Evolutionary conservation across 2,329 filamentous ascomycete genomes (phyloP).

Genomic region (Cytospora leucostoma): DNA sequence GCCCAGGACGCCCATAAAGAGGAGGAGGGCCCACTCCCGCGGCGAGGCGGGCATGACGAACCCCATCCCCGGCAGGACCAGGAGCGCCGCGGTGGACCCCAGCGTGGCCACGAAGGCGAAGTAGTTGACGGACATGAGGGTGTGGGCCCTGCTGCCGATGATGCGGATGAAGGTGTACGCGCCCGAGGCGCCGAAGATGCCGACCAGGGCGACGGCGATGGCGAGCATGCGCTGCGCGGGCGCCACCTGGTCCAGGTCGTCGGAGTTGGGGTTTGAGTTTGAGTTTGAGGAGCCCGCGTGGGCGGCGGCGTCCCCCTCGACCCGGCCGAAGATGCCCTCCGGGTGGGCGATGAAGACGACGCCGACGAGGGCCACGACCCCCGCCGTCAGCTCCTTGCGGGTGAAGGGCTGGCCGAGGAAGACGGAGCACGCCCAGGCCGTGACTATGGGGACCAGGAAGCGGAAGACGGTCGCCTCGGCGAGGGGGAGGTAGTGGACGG

Average conservation of each 20-base stretch:
- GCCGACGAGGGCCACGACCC: conserved; percentile 68
- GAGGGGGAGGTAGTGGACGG: conserved; percentile 67
- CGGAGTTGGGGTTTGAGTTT: too few relatives aligned
- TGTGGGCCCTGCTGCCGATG: conserved; percentile 74
- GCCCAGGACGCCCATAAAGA: conserved; percentile 66
- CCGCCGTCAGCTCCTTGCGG: conserved; percentile 67
- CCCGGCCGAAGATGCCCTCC: conserved; percentile 52
- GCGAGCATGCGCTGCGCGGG: conserved; percentile 65
- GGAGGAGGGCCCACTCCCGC: conserved; percentile 60
- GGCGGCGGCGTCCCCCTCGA: conserved; percentile 25
- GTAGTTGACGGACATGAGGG: conserved; percentile 77
- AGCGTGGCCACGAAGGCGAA: conserved; percentile 69
- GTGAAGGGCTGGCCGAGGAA: conserved; percentile 67
- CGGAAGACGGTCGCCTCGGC: conserved; percentile 80
- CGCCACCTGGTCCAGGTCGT: conserved; percentile 42
- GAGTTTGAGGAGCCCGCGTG: conserved; percentile 29
- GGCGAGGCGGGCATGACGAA: conserved; percentile 40
- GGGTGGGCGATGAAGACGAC: conserved; percentile 77
- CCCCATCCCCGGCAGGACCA: conserved; percentile 43
- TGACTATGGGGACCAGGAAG: conserved; percentile 73
- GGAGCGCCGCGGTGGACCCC: conserved; percentile 63
- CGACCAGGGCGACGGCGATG: conserved; percentile 65
- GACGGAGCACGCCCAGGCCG: conserved; percentile 67
- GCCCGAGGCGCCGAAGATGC: conserved; percentile 67
- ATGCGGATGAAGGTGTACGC: conserved; percentile 74